phyloP scores from a whole-genome alignment of 2,329 filamentous ascomycete genomes.

The Cytospora piceae region DNA sequence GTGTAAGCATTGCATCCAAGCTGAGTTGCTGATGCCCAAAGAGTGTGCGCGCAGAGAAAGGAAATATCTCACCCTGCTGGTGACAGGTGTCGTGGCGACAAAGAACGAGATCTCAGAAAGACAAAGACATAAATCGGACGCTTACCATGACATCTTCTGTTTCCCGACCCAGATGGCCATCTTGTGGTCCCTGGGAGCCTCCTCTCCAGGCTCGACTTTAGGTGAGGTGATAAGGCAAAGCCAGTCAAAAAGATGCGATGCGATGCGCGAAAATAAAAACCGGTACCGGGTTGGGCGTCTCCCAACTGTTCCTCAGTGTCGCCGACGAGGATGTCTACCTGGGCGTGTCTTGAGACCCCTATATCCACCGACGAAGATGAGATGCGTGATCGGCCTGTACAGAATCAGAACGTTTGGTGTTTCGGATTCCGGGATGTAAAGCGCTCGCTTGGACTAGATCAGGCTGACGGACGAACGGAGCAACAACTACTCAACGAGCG shows the following conservation, averaged over 20 bases:
- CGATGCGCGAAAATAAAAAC: not conserved
- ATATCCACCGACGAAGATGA: not conserved
- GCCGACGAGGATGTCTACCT: not conserved
- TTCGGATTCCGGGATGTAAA: slow-evolving; percentile 21
- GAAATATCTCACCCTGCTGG: not conserved
- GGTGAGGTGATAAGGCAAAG: not conserved
- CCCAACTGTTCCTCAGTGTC: not conserved
- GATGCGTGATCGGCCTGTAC: slow-evolving; percentile 18
- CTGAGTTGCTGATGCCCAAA: not conserved
- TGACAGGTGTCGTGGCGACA: not conserved
- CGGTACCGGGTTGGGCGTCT: not conserved
- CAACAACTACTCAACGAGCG: not conserved
- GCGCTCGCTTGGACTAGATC: not conserved
- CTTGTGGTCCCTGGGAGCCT: slow-evolving; percentile 18
- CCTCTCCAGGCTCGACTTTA: slow-evolving; percentile 23
- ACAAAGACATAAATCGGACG: not conserved
- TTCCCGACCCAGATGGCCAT: slow-evolving; percentile 32
- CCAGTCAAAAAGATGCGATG: not conserved
- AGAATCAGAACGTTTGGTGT: slow-evolving; percentile 19
- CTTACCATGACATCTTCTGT: slow-evolving; percentile 32
- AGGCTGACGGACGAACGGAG: not conserved
- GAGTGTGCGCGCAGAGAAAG: not conserved
- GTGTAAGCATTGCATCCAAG: not conserved
- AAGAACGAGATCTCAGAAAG: not conserved
- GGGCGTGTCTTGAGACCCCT: not conserved